These are phyloP conservation scores for Nidularia pulvinata DNA, from an alignment of 768 basidiomycete genomes.

Conservation along the genomic window DNA sequence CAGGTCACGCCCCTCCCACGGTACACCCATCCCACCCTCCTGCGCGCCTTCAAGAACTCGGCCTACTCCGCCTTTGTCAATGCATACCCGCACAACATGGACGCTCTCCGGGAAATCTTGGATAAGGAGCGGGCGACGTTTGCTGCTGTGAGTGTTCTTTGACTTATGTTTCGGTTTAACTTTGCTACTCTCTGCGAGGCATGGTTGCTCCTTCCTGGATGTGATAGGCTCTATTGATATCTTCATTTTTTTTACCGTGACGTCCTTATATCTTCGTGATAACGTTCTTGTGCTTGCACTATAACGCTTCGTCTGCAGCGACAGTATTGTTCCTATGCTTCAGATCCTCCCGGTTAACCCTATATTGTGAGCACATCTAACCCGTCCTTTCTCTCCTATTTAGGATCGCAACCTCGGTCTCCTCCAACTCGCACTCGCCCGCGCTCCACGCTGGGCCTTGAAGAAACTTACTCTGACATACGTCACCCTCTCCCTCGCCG, in stretches of 20 bases:
- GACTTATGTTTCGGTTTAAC: too few species aligned
- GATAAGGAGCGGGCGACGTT: constrained; percentile 14
- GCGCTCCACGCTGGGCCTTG: constrained; percentile 77
- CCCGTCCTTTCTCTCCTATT: constrained; percentile 49
- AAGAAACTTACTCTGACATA: constrained; percentile 84
- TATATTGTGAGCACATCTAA: constrained; percentile 37
- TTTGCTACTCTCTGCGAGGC: too few species aligned
- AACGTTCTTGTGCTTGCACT: too few species aligned
- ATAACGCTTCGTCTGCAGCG: too few species aligned
- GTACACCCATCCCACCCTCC: constrained; percentile 63
- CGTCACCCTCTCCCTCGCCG: constrained; percentile 69
- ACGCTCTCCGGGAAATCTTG: constrained; percentile 39
- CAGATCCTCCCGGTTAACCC: too few species aligned
- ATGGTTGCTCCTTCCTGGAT: too few species aligned
- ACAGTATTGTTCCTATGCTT: too few species aligned
- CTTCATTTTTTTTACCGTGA: too few species aligned
- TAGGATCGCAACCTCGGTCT: constrained; percentile 80
- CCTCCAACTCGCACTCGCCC: constrained; percentile 60
- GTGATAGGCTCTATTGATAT: too few species aligned
- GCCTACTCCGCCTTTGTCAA: constrained; percentile 65
- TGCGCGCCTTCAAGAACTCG: constrained; percentile 63
- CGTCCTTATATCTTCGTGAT: too few species aligned
- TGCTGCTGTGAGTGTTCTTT: too few species aligned
- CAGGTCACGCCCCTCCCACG: constrained; percentile 62
- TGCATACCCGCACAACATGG: constrained; percentile 60